Evolutionary conservation across 164 flowering plant species (phyloP).

Genomic region (Pachysandra terminalis): DNA sequence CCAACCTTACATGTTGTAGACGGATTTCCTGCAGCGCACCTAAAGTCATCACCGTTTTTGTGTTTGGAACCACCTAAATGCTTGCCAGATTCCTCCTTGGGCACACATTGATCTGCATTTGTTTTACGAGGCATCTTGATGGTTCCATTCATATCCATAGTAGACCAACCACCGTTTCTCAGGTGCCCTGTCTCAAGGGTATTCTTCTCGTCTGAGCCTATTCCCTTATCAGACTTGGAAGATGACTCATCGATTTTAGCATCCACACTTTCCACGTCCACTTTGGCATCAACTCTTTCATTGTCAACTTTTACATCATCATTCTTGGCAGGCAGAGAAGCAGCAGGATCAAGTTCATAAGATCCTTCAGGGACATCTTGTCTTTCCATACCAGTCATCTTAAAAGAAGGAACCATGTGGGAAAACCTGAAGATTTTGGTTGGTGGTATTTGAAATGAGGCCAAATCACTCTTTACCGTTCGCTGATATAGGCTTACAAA

Average conservation of each 20-base stretch:
- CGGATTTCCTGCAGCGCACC: neutral
- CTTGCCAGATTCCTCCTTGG: neutral
- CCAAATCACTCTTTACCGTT: constrained; percentile 11
- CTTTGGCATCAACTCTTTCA: neutral
- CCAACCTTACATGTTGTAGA: constrained; percentile 5
- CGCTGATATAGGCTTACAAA: constrained; percentile 50
- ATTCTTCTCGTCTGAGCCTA: neutral
- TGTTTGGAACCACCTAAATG: neutral
- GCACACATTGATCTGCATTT: neutral
- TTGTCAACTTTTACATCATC: constrained; percentile 9
- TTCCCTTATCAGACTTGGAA: neutral
- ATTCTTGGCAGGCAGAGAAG: constrained; percentile 40
- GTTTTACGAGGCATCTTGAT: neutral
- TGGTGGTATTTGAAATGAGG: constrained; percentile 29
- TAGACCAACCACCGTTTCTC: neutral
- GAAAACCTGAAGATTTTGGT: constrained; percentile 51
- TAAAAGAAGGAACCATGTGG: constrained; percentile 49
- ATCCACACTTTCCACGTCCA: constrained; percentile 5
- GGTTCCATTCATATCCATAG: neutral
- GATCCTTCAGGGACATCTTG: constrained; percentile 48
- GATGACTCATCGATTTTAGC: constrained; percentile 2
- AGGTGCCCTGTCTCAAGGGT: neutral
- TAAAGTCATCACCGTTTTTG: neutral
- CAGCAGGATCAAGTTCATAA: constrained; percentile 62
- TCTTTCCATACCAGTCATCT: constrained; percentile 48